These are phyloP conservation scores for Colletotrichum zoysiae DNA, from an alignment of 2,329 filamentous ascomycete genomes.

Conservation along the genomic window DNA sequence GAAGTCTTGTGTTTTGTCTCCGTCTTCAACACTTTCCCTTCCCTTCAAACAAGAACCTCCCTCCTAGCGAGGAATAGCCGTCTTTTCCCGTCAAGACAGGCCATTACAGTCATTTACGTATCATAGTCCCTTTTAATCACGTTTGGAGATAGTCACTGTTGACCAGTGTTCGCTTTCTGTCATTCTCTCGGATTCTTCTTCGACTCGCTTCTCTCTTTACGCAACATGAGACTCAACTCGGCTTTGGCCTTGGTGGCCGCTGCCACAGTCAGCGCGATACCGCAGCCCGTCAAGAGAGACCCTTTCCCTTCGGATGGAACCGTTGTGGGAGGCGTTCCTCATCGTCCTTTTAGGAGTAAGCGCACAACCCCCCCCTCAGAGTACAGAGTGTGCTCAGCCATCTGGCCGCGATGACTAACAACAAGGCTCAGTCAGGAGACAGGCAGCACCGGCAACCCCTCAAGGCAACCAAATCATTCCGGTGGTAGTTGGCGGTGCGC, in stretches of 20 bases:
- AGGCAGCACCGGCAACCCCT: conserved; percentile 33
- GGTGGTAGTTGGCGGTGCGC: conserved; percentile 54
- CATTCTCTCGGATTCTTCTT: conserved; percentile 10
- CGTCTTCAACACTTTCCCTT: conserved; percentile 9
- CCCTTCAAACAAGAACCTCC: neutral
- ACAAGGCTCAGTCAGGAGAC: conserved; percentile 28
- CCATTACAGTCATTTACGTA: conserved; percentile 36
- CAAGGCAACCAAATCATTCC: conserved; percentile 44
- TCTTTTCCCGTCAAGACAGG: conserved; percentile 19
- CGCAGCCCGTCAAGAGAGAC: conserved; percentile 31
- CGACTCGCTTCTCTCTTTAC: neutral
- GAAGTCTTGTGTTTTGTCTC: conserved; percentile 5
- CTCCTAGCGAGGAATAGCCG: conserved; percentile 38
- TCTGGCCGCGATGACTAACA: neutral
- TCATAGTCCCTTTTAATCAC: conserved; percentile 23
- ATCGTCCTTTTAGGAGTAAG: conserved; percentile 33
- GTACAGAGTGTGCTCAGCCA: neutral
- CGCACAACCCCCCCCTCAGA: too few species aligned
- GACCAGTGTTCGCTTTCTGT: conserved; percentile 33
- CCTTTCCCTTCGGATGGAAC: conserved; percentile 35
- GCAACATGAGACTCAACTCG: conserved; percentile 33
- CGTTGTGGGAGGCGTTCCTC: conserved; percentile 26
- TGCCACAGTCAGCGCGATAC: conserved; percentile 32
- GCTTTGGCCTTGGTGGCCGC: conserved; percentile 25
- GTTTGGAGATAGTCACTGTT: conserved; percentile 22